Percentiles rank a stretch among this genome's conserved stretches.
Evolutionary conservation across 2,329 filamentous ascomycete species (phyloP).

Genomic region (Paraconiothyrium sp.): DNA sequence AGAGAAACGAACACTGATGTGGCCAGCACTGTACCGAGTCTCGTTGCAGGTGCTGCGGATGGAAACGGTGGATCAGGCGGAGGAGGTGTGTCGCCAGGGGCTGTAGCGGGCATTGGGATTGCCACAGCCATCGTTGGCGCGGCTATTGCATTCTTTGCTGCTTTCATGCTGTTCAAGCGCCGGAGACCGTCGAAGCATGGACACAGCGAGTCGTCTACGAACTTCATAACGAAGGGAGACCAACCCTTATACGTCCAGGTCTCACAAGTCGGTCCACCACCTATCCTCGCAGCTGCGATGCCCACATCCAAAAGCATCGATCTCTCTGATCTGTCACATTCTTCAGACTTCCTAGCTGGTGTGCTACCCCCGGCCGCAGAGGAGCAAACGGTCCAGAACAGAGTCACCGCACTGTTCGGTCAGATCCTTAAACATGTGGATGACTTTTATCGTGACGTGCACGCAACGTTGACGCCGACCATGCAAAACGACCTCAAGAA

Average conservation of each 20-base stretch:
- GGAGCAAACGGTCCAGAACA: slow-evolving; percentile 31
- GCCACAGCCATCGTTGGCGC: slow-evolving; percentile 39
- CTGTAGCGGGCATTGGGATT: slow-evolving; percentile 34
- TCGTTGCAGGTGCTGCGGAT: background rate
- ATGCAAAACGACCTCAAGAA: slow-evolving; percentile 41
- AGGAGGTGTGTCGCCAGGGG: slow-evolving; percentile 24
- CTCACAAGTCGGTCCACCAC: slow-evolving; percentile 29
- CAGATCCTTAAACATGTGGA: slow-evolving; percentile 42
- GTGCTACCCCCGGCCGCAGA: slow-evolving; percentile 38
- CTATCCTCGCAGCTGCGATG: slow-evolving; percentile 16
- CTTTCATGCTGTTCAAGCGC: slow-evolving; percentile 43
- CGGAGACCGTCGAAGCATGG: slow-evolving; percentile 17
- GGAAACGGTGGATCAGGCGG: slow-evolving; percentile 10
- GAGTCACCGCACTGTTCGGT: slow-evolving; percentile 35
- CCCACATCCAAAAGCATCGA: slow-evolving; percentile 19
- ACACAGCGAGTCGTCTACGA: slow-evolving; percentile 32
- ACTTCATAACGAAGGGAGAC: slow-evolving; percentile 35
- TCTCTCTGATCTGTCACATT: slow-evolving; percentile 18
- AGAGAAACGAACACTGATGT: background rate
- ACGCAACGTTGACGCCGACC: slow-evolving; percentile 45
- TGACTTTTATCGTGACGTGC: slow-evolving; percentile 46
- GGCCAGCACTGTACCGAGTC: background rate
- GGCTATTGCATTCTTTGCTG: slow-evolving; percentile 37
- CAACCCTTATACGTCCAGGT: slow-evolving; percentile 40
- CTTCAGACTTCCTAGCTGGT: slow-evolving; percentile 27